These are phyloP conservation scores for Diaporthe nobilis DNA, from an alignment of 2,329 filamentous ascomycete species.

Conservation along the genomic window DNA sequence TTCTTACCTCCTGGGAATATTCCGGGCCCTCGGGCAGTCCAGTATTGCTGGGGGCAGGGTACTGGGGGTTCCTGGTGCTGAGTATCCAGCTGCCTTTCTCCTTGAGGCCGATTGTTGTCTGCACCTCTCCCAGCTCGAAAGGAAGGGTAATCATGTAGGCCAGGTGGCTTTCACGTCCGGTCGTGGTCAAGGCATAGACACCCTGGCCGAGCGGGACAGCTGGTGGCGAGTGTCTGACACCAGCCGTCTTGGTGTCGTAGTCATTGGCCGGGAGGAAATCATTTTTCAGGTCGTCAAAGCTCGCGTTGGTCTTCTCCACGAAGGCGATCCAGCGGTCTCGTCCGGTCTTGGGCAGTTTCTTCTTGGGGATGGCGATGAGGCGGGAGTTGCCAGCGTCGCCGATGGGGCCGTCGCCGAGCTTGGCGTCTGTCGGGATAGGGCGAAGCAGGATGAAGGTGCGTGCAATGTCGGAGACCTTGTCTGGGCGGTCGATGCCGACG, in stretches of 20 bases:
- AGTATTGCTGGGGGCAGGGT: conserved; percentile 74
- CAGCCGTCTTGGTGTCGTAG: conserved; percentile 83
- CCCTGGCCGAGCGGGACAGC: conserved; percentile 86
- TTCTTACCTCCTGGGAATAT: conserved; percentile 76
- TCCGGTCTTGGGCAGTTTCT: conserved; percentile 79
- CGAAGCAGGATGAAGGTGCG: conserved; percentile 85
- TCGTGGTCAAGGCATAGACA: conserved; percentile 84
- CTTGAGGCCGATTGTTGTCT: conserved; percentile 80
- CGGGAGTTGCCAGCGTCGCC: conserved; percentile 73
- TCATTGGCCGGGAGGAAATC: conserved; percentile 76
- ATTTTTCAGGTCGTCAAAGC: conserved; percentile 79
- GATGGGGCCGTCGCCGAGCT: conserved; percentile 68
- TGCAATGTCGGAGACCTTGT: conserved; percentile 79
- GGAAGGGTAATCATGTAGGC: conserved; percentile 86
- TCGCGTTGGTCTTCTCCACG: conserved; percentile 80
- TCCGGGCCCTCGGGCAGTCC: conserved; percentile 75
- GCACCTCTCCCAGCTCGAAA: conserved; percentile 76
- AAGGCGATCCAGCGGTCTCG: conserved; percentile 84
- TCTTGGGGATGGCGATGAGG: conserved; percentile 86
- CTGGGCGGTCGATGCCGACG: conserved; percentile 79
- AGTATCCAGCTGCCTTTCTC: conserved; percentile 83
- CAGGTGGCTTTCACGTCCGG: conserved; percentile 80
- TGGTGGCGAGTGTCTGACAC: conserved; percentile 76
- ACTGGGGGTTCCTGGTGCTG: conserved; percentile 84
- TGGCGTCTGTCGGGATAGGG: conserved; percentile 78